Conservation (phyloP, 495 filamentous ascomycete species). For the Bacidia gigantensis region DNA sequence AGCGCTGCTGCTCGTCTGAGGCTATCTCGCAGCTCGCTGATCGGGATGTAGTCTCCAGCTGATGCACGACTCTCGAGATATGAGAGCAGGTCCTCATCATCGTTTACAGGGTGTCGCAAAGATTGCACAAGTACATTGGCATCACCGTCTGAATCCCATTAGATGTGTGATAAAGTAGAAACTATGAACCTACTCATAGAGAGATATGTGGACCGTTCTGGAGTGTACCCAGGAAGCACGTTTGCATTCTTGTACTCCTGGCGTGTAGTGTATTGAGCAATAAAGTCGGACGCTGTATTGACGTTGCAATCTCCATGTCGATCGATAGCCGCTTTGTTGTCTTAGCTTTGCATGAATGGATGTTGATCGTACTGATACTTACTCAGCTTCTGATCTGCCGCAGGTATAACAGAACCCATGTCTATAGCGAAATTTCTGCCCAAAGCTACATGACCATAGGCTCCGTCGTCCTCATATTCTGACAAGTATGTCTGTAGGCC, state of each 20-base stretch:
- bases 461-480: conserved; percentile 75
- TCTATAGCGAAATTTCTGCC: conserved; percentile 92
- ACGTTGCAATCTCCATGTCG: conserved; percentile 52
- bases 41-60: conserved; percentile 49
- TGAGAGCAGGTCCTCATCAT: conserved; percentile 39
- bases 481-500: conserved; percentile 63
- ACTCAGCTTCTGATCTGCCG: conserved; percentile 66
- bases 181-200: conserved; percentile 30
- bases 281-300: conserved; percentile 87
- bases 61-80: conserved; percentile 56
- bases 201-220: conserved; percentile 48
- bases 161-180: not conserved
- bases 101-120: conserved; percentile 32
- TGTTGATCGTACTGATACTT: conserved; percentile 24
- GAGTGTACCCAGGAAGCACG: conserved; percentile 44
- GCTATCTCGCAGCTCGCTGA: conserved; percentile 62
- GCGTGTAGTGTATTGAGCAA: conserved; percentile 92
- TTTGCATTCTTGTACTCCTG: conserved; percentile 84
- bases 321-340: conserved; percentile 45
- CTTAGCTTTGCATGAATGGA: not conserved
- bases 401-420: conserved; percentile 76
- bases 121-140: not conserved
- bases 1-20: conserved; percentile 72
- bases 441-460: conserved; percentile 77
- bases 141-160: not conserved